phyloP scores from a whole-genome alignment of 2,329 filamentous ascomycete species.

The Trichoderma simmonsii region DNA sequence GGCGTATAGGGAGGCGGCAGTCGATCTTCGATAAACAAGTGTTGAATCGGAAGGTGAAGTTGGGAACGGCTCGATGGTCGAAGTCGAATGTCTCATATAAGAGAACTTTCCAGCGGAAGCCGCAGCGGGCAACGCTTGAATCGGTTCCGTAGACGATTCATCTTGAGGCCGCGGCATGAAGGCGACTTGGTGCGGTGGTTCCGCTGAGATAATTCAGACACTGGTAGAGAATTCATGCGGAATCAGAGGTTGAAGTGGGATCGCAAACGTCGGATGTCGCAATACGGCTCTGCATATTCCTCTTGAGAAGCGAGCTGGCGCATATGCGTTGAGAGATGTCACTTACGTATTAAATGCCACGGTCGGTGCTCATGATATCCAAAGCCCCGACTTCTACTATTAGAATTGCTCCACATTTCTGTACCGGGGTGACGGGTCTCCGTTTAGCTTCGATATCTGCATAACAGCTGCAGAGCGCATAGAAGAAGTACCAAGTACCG shows the following conservation, averaged over 20 bases:
- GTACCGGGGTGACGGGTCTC: constrained; percentile 19
- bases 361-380: constrained; percentile 10
- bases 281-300: constrained; percentile 31
- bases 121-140: constrained; percentile 67
- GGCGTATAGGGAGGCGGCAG: constrained; percentile 60
- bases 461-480: constrained; percentile 19
- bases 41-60: constrained; percentile 52
- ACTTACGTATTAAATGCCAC: constrained; percentile 7
- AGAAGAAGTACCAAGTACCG: neutral
- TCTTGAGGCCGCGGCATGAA: constrained; percentile 70
- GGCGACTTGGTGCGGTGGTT: constrained; percentile 30
- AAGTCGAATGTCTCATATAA: constrained; percentile 59
- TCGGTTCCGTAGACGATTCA: constrained; percentile 61
- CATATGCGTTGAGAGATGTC: neutral
- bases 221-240: constrained; percentile 21
- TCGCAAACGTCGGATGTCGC: constrained; percentile 24
- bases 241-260: constrained; percentile 17
- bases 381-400: constrained; percentile 3
- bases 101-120: constrained; percentile 57
- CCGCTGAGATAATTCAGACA: constrained; percentile 17
- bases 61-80: constrained; percentile 46
- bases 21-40: constrained; percentile 52
- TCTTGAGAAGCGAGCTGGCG: constrained; percentile 12
- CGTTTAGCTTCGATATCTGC: constrained; percentile 24
- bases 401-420: constrained; percentile 19